Evolutionary conservation across 163 green algal species (phyloP), one percentile per base, ranked within the genome.

Genomic region (Chloromonas sp.): DNA sequence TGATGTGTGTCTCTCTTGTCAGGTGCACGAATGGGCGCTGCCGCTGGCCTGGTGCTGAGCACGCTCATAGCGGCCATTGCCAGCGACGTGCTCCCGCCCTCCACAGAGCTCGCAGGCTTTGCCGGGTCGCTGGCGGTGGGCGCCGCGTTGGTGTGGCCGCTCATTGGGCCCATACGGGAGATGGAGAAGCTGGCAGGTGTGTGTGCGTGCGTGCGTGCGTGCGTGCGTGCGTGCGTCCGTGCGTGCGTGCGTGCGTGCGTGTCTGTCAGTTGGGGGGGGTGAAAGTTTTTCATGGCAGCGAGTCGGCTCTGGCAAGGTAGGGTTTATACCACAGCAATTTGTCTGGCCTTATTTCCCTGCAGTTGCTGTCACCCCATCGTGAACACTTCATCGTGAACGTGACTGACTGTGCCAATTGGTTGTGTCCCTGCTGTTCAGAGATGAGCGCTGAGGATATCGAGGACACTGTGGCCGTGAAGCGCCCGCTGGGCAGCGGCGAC

Each of bases 361-460:
- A 36, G 36, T 36, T 36, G 36, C 36, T 36, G 36, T 36, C 36
- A 36, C 36, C 36, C 36, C 36, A 36, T 36, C 36, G 36, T 36
- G 36, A 36, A 36, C 36, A 36, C 36, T 36, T 36, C 36, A 36
- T 36, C 36, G 36, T 36, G 36, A 36, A 36, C 36, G 36, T 36
- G 36, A 36, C 36, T 36, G 36, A 36, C 36, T 36, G 36, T 36
- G 36, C 36, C 36, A 36, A 36, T 36, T 36, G 36, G 36, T 36
- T 36, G 36, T 36, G 36, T 36, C 36, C 36, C 36, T 36, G 36
- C 36, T 36, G 36, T 83, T 81, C 89, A 79, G 82, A 85, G 15
- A 89, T 95, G 88, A 89, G 14, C 0, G 85, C 87, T 5, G 87
- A 91, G n/a, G 84, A 96, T 83, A 96, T 98, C 58, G 95, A 98